These are phyloP conservation scores for Tulasnella sp. DNA, from an alignment of 768 basidiomycete species.

Conservation along the genomic window DNA sequence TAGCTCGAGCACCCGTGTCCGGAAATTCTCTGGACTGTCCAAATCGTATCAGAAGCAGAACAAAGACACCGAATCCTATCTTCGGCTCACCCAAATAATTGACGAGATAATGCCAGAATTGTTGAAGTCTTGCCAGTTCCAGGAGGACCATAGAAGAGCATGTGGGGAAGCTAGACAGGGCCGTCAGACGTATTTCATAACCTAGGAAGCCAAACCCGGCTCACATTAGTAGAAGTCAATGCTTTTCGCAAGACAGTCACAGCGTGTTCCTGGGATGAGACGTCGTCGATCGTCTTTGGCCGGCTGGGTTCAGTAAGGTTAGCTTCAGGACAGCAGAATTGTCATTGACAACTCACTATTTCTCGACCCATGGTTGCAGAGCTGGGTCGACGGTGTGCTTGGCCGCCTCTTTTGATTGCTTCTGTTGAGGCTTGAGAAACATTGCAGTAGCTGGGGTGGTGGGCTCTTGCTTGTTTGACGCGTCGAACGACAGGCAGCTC, in stretches of 20 bases:
- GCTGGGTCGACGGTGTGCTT: constrained; percentile 43
- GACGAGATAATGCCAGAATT: constrained; percentile 85
- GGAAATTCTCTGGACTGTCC: constrained; percentile 84
- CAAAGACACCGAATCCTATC: neutral
- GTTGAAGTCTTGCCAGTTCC: constrained; percentile 99
- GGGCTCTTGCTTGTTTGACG: neutral
- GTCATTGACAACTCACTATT: constrained; percentile 58
- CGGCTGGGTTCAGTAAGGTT: constrained; percentile 45
- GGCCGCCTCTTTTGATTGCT: constrained; percentile 30
- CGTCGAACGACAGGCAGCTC: constrained; percentile 4
- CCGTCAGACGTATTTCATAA: constrained; percentile 20
- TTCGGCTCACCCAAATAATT: constrained; percentile 77
- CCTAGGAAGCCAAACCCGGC: constrained; percentile 18
- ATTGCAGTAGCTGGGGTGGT: constrained; percentile 29
- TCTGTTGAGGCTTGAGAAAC: constrained; percentile 54
- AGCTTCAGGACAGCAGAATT: neutral
- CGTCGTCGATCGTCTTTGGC: constrained; percentile 95
- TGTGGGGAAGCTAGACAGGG: constrained; percentile 76
- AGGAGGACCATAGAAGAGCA: constrained; percentile 99
- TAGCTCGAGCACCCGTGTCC: constrained; percentile 85
- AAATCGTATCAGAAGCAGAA: neutral
- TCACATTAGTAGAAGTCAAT: constrained; percentile 83
- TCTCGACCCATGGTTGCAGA: constrained; percentile 95
- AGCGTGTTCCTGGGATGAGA: constrained; percentile 95
- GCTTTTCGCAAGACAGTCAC: constrained; percentile 88